A percentile compares a stretch with the other conserved stretches of the same genome.
phyloP scores from a whole-genome alignment of 345 rosid genomes.

The Aquilaria sinensis region DNA sequence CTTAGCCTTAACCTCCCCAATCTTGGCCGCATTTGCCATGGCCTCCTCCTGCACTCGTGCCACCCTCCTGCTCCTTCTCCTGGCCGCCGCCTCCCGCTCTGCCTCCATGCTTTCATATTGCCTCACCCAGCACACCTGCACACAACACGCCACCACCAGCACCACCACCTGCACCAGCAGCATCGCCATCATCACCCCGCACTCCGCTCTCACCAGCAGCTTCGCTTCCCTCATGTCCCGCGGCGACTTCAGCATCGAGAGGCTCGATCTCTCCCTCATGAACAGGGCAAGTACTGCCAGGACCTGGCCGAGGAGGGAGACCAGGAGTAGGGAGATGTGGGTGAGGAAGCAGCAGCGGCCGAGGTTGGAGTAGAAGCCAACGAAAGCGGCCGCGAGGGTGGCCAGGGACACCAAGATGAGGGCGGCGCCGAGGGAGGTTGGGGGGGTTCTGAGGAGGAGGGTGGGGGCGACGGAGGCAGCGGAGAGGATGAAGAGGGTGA shows the following conservation, averaged over 20 bases:
- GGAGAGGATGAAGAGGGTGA: slow-evolving; percentile 43
- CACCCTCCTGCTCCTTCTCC: slow-evolving; percentile 38
- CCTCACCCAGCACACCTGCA: slow-evolving; percentile 45
- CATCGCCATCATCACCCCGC: slow-evolving; percentile 58
- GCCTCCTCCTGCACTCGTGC: slow-evolving; percentile 49
- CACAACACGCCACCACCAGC: slow-evolving; percentile 37
- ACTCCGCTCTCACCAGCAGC: slow-evolving; percentile 54
- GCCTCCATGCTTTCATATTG: slow-evolving; percentile 46
- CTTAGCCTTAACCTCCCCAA: slow-evolving; percentile 29
- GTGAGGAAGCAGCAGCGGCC: slow-evolving; percentile 39
- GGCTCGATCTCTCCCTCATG: slow-evolving; percentile 38
- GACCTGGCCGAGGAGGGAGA: slow-evolving; percentile 38
- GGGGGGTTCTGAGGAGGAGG: slow-evolving; percentile 48
- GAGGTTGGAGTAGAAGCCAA: slow-evolving; percentile 42
- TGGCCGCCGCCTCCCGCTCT: slow-evolving; percentile 33
- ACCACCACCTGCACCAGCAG: slow-evolving; percentile 34
- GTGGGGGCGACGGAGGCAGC: slow-evolving; percentile 41
- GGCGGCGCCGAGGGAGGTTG: slow-evolving; percentile 49
- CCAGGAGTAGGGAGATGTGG: slow-evolving; percentile 42
- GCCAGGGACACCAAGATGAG: slow-evolving; percentile 38
- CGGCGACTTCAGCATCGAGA: slow-evolving; percentile 35
- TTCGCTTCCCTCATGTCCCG: slow-evolving; percentile 54
- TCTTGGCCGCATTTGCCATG: slow-evolving; percentile 33
- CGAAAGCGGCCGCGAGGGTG: slow-evolving; percentile 41
- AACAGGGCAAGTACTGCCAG: slow-evolving; percentile 34